These are phyloP conservation scores for Ogataea pignaliae DNA, from an alignment of 805 yeast species.

Conservation along the genomic window DNA sequence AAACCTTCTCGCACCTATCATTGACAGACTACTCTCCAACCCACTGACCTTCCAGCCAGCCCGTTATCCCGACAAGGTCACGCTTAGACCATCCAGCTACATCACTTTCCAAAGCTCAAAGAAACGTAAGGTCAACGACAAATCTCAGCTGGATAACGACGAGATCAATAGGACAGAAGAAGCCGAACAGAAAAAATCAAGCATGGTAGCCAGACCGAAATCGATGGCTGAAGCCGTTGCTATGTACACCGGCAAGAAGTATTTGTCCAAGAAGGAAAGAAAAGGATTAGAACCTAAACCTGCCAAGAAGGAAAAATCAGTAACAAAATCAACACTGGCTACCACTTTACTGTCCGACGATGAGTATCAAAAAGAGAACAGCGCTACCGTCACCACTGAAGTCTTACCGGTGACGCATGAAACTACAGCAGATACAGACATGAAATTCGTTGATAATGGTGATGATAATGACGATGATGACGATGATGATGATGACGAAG, in stretches of 20 bases:
- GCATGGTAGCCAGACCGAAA: slow-evolving; percentile 31
- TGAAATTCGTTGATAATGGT: slow-evolving; percentile 11
- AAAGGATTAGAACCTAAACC: slow-evolving; percentile 23
- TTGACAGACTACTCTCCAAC: slow-evolving; percentile 56
- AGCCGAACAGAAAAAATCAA: slow-evolving; percentile 3
- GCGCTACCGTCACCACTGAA: too few species aligned
- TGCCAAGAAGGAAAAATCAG: slow-evolving; percentile 8
- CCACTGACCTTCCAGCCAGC: slow-evolving; percentile 65
- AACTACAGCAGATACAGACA: neutral
- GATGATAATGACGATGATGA: slow-evolving; percentile 1
- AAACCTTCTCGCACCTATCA: slow-evolving; percentile 41
- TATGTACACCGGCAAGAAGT: slow-evolving; percentile 51
- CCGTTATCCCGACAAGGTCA: slow-evolving; percentile 44
- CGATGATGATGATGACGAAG: slow-evolving; percentile 1
- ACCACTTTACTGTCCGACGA: too few species aligned
- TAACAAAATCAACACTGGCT: too few species aligned
- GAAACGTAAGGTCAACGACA: slow-evolving; percentile 5
- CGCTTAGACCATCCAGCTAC: slow-evolving; percentile 46
- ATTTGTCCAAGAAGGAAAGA: slow-evolving; percentile 44
- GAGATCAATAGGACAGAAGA: slow-evolving; percentile 2
- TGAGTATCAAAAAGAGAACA: too few species aligned
- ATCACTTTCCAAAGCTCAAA: slow-evolving; percentile 31
- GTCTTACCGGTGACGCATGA: too few species aligned
- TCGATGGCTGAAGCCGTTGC: slow-evolving; percentile 59
- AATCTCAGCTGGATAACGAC: slow-evolving; percentile 5